Base-by-base conservation (phyloP, 2,329 filamentous ascomycete genomes). In the Talaromyces sp. region DNA sequence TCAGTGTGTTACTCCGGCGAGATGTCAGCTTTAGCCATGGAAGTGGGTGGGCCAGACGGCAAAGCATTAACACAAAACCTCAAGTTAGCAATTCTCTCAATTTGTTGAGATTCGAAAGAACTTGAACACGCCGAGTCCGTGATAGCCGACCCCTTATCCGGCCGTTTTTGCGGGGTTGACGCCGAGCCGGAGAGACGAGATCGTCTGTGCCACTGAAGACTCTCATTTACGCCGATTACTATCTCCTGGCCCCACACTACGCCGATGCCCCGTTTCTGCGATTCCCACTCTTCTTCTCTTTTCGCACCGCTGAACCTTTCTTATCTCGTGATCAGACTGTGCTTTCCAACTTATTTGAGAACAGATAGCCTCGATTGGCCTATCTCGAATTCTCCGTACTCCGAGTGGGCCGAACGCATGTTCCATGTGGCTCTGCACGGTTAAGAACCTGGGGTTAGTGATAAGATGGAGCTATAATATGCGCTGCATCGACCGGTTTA, bases 91-190 rank as follows among this genome's bases (percentile, higher is more conserved):
- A n/a, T n/a, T n/a, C 15, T 43, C n/a, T 37, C n/a, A 33, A 11
- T 11, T n/a, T n/a, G 33, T 37, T 25, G 11, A 37, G 31, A 37
- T 1, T 15, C n/a, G 5, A 1, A 22, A 22, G 37, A 37, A 37
- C 52, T 37, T 39, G n/a, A 56, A 56, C n/a, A 56, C 33, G 17
- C 52, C 52, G 52, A 56, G 10, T 10, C 52, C 31, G 52, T 22
- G 11, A 37, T 56, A 56, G 52, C 52, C 52, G 31, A 6, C 50
- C 50, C 43, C 35, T 61, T 65, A 63, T 62, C 45, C 33, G 52
- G 41, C 57, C 11, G 39, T 35, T 64, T 67, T 7, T 62, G 59
- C 25, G 59, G 58, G 67, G 60, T 39, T 54, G 33, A 45, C 37
- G 25, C 49, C 35, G 35, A 62, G 15, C n/a, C 49, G 60, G 47